Evolutionary conservation across 2,329 filamentous ascomycete genomes (phyloP), one percentile per base, ranked within the genome.

Genomic region (Aspergillus versicolor): DNA sequence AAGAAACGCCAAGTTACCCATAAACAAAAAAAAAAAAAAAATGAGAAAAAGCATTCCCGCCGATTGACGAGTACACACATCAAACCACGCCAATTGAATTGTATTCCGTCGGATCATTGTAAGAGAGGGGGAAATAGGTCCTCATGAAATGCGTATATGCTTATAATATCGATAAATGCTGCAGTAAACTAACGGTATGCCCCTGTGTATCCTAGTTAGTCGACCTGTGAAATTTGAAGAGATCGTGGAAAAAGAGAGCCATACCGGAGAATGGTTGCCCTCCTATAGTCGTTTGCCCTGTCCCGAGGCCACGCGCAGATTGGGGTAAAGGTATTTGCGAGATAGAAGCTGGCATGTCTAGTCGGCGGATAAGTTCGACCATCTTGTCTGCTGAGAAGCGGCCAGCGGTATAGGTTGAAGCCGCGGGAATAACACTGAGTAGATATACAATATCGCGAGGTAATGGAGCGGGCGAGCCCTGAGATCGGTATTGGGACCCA

Each of bases 371-470:
- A 41, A 97, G 79, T 32, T 85, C 83, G 6, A 94, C 88, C 76
- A 97, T 80, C 57, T 83, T 86, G 34, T 85, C 79, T 0, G 91
- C 78, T 61, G 84, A 89, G 65, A 96, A 88, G 11, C 86, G 83
- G 40, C 85, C 83, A 19, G 85, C 84, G 52, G 87, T 85, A 73
- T 95, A 97, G 7, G 84, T 81, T 22, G 88, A 84, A 1, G 89
- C 83, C 1, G 85, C 81, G 0, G 92, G 92, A 12, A 95, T 87
- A 59, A 92, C 87, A 63, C 87, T 86, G 11, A 95, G 79, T 30
- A 86, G 73, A 63, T 82, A 81, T 37, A 81, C 80, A 49, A 87
- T 78, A 54, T 86, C 82, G 41, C 90, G 85, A 27, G 93, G 91
- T 38, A 97, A 82, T 0, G 90, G 86, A 3, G 88, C 82, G 11